Conservation (phyloP, 2,329 filamentous ascomycete species). For the Emergomyces orientalis region DNA sequence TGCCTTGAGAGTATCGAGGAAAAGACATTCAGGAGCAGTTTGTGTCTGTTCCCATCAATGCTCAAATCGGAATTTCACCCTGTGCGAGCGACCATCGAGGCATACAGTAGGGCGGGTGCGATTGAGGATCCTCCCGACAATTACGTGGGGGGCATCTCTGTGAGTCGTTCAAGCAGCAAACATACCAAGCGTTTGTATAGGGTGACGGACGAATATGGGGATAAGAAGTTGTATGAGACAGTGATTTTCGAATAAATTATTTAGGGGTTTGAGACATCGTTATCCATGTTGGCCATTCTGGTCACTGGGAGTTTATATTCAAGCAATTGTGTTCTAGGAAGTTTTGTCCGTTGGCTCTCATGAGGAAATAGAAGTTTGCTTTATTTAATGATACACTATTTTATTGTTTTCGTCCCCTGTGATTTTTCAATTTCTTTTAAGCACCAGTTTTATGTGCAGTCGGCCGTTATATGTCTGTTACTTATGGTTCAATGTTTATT, state of each 20-base stretch:
- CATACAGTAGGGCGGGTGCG: neutral
- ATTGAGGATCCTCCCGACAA: neutral
- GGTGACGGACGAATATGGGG: neutral
- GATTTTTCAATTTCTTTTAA: neutral
- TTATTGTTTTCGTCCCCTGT: neutral
- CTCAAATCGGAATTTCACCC: slow-evolving; percentile 1
- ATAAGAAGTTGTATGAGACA: neutral
- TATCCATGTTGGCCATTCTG: neutral
- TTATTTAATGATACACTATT: neutral
- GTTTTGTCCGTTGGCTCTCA: neutral
- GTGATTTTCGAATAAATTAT: neutral
- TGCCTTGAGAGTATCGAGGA: neutral
- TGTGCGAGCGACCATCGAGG: slow-evolving; percentile 1
- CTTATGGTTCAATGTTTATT: no score
- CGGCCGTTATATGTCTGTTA: no score
- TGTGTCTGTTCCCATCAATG: neutral
- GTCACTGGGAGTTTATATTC: neutral
- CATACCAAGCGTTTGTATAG: neutral
- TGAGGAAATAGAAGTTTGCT: neutral
- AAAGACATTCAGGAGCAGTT: neutral
- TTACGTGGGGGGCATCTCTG: neutral
- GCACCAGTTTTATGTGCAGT: neutral
- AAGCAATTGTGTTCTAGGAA: neutral
- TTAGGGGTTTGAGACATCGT: neutral
- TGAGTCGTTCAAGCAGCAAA: neutral